These are phyloP conservation scores for Aureobasidium mangrovei DNA, from an alignment of 2,329 filamentous ascomycete genomes.

Conservation along the genomic window DNA sequence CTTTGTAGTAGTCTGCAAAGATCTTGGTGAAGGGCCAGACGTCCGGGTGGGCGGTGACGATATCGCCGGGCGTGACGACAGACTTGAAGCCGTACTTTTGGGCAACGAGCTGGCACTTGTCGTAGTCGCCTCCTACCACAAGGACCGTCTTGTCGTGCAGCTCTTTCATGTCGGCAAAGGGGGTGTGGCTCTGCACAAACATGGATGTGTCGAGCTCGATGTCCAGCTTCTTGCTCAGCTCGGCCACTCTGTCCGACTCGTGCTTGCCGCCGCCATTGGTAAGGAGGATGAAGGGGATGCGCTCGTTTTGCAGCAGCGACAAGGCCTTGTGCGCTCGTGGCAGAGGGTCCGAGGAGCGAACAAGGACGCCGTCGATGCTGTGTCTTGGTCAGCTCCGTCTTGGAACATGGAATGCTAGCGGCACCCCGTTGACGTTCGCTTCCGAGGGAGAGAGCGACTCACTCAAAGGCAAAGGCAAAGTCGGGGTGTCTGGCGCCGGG, in stretches of 20 bases:
- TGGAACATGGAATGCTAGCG: neutral
- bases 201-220: slow-evolving; percentile 57
- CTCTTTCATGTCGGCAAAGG: slow-evolving; percentile 63
- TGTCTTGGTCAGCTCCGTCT: neutral
- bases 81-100: slow-evolving; percentile 68
- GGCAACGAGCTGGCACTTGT: slow-evolving; percentile 62
- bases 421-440: slow-evolving; percentile 33
- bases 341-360: slow-evolving; percentile 71
- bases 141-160: slow-evolving; percentile 46
- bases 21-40: slow-evolving; percentile 77
- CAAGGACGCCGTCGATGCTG: slow-evolving; percentile 89
- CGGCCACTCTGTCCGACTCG: slow-evolving; percentile 63
- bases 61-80: slow-evolving; percentile 79
- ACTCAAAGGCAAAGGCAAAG: slow-evolving; percentile 52
- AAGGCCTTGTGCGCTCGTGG: slow-evolving; percentile 70
- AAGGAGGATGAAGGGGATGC: slow-evolving; percentile 85
- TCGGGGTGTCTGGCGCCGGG: slow-evolving; percentile 26
- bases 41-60: slow-evolving; percentile 61
- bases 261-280: slow-evolving; percentile 91
- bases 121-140: slow-evolving; percentile 40
- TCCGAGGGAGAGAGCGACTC: slow-evolving; percentile 18
- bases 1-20: slow-evolving; percentile 52
- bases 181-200: slow-evolving; percentile 87
- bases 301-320: slow-evolving; percentile 59
- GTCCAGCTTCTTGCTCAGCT: slow-evolving; percentile 58